Evolutionary conservation across 495 filamentous ascomycete species (phyloP), one percentile per base, ranked within the genome.

Genomic region (Penicillium canescens): DNA sequence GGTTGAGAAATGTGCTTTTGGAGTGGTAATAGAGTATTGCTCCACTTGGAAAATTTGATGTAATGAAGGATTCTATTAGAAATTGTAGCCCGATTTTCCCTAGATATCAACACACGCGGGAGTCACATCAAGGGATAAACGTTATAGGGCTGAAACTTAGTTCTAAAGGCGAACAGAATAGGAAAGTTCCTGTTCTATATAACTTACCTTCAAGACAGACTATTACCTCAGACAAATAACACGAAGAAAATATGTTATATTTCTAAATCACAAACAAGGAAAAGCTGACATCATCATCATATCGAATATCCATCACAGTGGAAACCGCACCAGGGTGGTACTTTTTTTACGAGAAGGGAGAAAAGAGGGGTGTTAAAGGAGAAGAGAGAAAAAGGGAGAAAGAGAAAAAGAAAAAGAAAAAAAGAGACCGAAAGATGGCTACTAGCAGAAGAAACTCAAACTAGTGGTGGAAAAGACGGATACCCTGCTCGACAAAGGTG

Each of bases 391-490:
- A 24, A 23, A 50, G 5, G 39, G 39, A 42, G 16, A 38, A 38
- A 42, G 39, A 18, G 18, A 18, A 18, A 18, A 1, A 18, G 18
- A 18, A 18, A 5, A 45, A 21, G n/a, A 23, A 36, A 39, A 35
- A 48, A 52, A 56, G n/a, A 28, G 33, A 20, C 38, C 43, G 34
- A 41, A 50, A 36, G 35, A 43, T 44, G 35, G 18, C 24, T 31
- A 16, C 45, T 46, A 38, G n/a, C 18, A 48, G 35, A 33, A 33
- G 6, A 35, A 16, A 14, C 11, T 36, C 26, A 44, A 49, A 51
- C 63, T 87, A 95, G 75, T 95, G 91, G 75, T 95, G 90, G 84
- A 95, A 96, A 60, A 96, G 81, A 57, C 92, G 85, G 37, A 85
- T 82, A 59, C 84, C 86, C 78, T 96, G 91, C 79, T 96, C 89